phyloP scores from a whole-genome alignment of 306 rosid species.

The Inga oerstediana region DNA sequence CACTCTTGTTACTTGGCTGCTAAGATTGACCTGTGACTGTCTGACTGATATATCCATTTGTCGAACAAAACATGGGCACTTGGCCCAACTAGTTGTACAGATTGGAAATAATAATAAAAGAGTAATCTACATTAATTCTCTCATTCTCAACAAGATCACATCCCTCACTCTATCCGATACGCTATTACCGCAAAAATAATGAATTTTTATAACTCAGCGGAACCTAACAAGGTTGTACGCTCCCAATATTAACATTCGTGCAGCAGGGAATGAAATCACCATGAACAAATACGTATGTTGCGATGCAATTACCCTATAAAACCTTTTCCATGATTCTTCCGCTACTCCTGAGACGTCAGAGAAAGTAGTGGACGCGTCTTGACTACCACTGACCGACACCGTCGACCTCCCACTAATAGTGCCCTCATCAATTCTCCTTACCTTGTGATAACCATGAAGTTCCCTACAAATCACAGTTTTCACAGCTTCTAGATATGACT shows the following conservation, averaged over 20 bases:
- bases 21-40: constrained; percentile 65
- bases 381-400: constrained; percentile 40
- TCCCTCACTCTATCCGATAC: constrained; percentile 33
- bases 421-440: constrained; percentile 47
- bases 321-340: constrained; percentile 63
- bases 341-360: constrained; percentile 61
- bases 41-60: constrained; percentile 16
- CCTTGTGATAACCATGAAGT: constrained; percentile 61
- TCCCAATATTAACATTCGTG: constrained; percentile 61
- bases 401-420: constrained; percentile 52
- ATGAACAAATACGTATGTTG: constrained; percentile 78
- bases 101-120: constrained; percentile 42
- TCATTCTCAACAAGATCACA: constrained; percentile 10
- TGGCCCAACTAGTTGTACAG: background rate
- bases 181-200: background rate
- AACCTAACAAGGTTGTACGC: constrained; percentile 45
- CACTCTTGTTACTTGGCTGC: constrained; percentile 98
- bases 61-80: background rate
- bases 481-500: constrained; percentile 65
- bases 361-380: constrained; percentile 51
- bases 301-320: constrained; percentile 72
- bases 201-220: background rate
- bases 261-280: constrained; percentile 65
- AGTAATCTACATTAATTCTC: constrained; percentile 47
- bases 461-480: constrained; percentile 74